Percentiles rank a stretch among this genome's conserved stretches.
Conservation (phyloP, 2,329 filamentous ascomycete species). For the Stromatinia cepivora region DNA sequence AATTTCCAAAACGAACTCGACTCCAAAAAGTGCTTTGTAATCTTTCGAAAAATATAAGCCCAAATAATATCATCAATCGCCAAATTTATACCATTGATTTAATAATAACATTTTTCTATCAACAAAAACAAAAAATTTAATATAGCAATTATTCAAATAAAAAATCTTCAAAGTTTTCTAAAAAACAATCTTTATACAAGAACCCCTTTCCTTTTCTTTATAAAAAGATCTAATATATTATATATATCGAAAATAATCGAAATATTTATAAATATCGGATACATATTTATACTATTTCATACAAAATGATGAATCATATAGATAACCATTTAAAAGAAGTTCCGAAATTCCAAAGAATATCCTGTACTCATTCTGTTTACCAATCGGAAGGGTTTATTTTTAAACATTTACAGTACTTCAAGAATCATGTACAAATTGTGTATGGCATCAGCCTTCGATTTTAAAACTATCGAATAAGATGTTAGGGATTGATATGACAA, state of each 20-base stretch:
- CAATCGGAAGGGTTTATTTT: no score
- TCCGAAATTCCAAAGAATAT: no score
- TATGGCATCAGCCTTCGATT: no score
- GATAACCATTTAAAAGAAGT: not conserved
- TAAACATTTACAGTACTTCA: no score
- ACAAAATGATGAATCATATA: slow-evolving; percentile 12
- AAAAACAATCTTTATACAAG: not conserved
- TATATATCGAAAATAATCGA: not conserved
- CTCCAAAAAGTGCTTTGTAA: not conserved
- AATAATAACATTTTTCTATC: not conserved
- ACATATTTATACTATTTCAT: not conserved
- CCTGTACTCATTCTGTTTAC: no score
- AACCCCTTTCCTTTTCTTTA: not conserved
- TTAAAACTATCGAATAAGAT: no score
- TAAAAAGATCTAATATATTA: not conserved
- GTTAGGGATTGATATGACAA: no score
- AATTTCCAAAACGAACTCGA: slow-evolving; percentile 1
- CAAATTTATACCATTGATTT: not conserved
- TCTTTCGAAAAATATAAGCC: not conserved
- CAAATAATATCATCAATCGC: not conserved
- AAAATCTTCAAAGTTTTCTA: not conserved
- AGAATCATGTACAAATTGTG: no score
- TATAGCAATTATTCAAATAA: not conserved
- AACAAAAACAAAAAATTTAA: not conserved
- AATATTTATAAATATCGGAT: slow-evolving; percentile 5